These are phyloP conservation scores for Ogataea nakhonphanomensis DNA, from an alignment of 805 yeast genomes.

Conservation along the genomic window DNA sequence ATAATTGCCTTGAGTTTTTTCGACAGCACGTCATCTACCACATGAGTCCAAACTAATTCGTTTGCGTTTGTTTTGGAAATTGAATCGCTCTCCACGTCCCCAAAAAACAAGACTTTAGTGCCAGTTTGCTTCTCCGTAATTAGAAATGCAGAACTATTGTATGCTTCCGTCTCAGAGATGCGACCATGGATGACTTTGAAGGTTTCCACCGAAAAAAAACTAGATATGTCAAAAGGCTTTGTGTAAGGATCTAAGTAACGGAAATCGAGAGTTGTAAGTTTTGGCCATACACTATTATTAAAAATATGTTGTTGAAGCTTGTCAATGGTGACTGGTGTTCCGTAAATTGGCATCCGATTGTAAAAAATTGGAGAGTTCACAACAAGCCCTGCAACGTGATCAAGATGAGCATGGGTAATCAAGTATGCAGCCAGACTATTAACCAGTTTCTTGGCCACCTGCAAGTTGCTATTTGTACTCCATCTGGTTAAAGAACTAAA, in stretches of 20 bases:
- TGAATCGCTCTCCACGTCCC: slow-evolving; percentile 76
- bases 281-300: slow-evolving; percentile 82
- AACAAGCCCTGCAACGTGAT: slow-evolving; percentile 68
- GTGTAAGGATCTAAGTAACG: slow-evolving; percentile 1
- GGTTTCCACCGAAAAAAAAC: slow-evolving; percentile 30
- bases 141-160: slow-evolving; percentile 60
- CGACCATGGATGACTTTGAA: slow-evolving; percentile 41
- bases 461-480: slow-evolving; percentile 7
- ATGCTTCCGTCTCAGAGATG: slow-evolving; percentile 7
- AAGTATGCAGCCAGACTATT: slow-evolving; percentile 42
- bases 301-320: slow-evolving; percentile 56
- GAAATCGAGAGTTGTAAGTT: slow-evolving; percentile 39
- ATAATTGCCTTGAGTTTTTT: slow-evolving; percentile 51
- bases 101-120: slow-evolving; percentile 59
- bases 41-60: slow-evolving; percentile 50
- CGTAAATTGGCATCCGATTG: slow-evolving; percentile 45
- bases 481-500: slow-evolving; percentile 7
- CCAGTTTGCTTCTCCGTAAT: slow-evolving; percentile 33
- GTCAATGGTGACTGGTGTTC: slow-evolving; percentile 48
- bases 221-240: neutral
- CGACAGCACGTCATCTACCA: slow-evolving; percentile 44
- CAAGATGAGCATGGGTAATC: slow-evolving; percentile 82
- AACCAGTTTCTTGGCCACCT: slow-evolving; percentile 27
- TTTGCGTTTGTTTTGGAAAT: slow-evolving; percentile 40
- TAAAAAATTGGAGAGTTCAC: slow-evolving; percentile 63